Conservation (phyloP, 257 asterid species). For the Dorcoceras hygrometricum region DNA sequence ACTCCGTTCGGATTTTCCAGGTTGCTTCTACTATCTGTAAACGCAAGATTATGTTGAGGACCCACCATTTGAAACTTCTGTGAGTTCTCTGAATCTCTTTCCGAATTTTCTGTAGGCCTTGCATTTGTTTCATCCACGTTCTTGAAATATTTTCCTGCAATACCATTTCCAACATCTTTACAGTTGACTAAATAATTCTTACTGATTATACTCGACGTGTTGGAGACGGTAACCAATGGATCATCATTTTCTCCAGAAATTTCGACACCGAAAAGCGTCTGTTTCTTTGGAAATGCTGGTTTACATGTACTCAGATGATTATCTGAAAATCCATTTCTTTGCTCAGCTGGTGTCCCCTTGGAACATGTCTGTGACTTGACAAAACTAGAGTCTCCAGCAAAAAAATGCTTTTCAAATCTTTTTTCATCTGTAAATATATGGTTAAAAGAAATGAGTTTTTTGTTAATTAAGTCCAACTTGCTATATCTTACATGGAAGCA, state of each 20-base stretch:
- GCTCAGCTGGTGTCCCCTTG: conserved; percentile 27
- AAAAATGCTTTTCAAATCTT: conserved; percentile 30
- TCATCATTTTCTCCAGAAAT: conserved; percentile 45
- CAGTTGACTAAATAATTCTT: conserved; percentile 8
- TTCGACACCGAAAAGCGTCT: conserved; percentile 64
- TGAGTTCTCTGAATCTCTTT: conserved; percentile 22
- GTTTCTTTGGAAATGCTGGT: conserved; percentile 38
- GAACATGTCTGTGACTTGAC: conserved; percentile 27
- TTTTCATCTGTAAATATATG: conserved; percentile 33
- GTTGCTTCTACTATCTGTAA: conserved; percentile 27
- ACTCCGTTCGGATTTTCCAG: conserved; percentile 26
- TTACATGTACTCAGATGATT: conserved; percentile 25
- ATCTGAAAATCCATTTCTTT: conserved; percentile 26
- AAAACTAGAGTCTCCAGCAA: conserved; percentile 21
- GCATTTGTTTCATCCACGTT: conserved; percentile 20
- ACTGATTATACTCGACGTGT: conserved; percentile 9
- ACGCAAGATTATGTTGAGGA: conserved; percentile 20
- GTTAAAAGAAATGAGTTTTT: no score
- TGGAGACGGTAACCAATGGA: conserved; percentile 23
- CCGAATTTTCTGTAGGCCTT: conserved; percentile 17
- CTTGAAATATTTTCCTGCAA: conserved; percentile 21
- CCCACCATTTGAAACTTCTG: conserved; percentile 6
- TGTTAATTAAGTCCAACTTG: not conserved
- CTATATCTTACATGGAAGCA: not conserved
- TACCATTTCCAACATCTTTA: conserved; percentile 1